A percentile compares a stretch with the other conserved stretches of the same genome.
phyloP scores from a whole-genome alignment of 75 land plant species.

The Sequoiadendron giganteum region DNA sequence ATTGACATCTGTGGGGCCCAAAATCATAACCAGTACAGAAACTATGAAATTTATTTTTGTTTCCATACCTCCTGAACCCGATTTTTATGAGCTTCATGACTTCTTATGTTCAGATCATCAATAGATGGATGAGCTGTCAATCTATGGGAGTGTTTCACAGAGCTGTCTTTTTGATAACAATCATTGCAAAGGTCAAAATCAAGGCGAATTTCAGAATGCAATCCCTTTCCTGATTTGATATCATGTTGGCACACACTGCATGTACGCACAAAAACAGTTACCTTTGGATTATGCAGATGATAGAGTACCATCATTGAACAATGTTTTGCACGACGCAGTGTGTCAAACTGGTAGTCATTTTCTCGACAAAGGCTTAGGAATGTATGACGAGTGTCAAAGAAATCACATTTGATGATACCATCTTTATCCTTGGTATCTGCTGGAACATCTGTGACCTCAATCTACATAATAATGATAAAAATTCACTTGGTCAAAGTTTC shows the following conservation, averaged over 20 bases:
- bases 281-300: conserved; percentile 53
- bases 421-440: conserved; percentile 67
- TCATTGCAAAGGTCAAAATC: no score
- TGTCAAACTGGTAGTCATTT: conserved; percentile 76
- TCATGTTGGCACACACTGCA: no score
- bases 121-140: conserved; percentile 14
- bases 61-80: conserved; percentile 38
- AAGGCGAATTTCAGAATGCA: no score
- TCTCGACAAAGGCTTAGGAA: conserved; percentile 64
- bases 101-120: conserved; percentile 38
- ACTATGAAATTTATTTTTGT: neutral
- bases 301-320: conserved; percentile 85
- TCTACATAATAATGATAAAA: conserved; percentile 22
- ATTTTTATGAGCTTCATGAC: conserved; percentile 46
- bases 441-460: conserved; percentile 39
- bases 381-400: conserved; percentile 63
- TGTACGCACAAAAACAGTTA: conserved; percentile 13
- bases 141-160: no score
- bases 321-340: conserved; percentile 78
- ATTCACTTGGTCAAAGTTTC: neutral
- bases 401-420: conserved; percentile 46
- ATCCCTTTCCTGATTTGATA: no score
- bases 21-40: neutral
- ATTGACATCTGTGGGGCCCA: neutral
- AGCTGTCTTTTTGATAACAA: no score